phyloP scores from a whole-genome alignment of 345 rosid species.

The Anacardium occidentale region DNA sequence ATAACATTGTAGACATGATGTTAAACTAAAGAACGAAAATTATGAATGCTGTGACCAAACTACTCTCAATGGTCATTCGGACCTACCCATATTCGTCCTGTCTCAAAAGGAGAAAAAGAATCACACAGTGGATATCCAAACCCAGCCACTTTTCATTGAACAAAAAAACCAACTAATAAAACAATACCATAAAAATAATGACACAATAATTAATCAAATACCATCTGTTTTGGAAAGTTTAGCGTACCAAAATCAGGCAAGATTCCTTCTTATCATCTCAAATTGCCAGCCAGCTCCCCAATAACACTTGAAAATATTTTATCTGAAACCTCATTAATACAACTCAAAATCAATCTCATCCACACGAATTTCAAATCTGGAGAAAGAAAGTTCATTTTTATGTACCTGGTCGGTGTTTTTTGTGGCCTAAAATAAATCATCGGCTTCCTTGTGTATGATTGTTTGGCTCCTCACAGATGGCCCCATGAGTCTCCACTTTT shows the following conservation, averaged over 20 bases:
- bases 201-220: conserved; percentile 6
- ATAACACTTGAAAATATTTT: conserved; percentile 1
- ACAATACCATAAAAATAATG: not conserved
- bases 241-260: not conserved
- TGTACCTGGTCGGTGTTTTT: conserved; percentile 46
- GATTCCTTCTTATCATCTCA: conserved; percentile 15
- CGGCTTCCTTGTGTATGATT: not conserved
- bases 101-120: conserved; percentile 5
- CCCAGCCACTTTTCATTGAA: not conserved
- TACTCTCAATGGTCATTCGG: not conserved
- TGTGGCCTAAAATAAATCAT: conserved; percentile 32
- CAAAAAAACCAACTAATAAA: not conserved
- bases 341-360: conserved; percentile 8
- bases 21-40: not conserved
- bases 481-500: conserved; percentile 13
- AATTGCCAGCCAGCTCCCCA: not conserved
- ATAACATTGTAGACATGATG: no score
- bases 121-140: conserved; percentile 19
- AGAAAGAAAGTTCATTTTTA: not conserved
- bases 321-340: not conserved
- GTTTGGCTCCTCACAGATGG: not conserved
- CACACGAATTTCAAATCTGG: conserved; percentile 14
- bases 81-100: not conserved
- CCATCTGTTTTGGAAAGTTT: conserved; percentile 5
- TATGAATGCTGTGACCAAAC: no score